Evolutionary conservation across 2,329 filamentous ascomycete species (phyloP), one percentile per base, ranked within the genome.

Genomic region (Niveomyces coronatus): DNA sequence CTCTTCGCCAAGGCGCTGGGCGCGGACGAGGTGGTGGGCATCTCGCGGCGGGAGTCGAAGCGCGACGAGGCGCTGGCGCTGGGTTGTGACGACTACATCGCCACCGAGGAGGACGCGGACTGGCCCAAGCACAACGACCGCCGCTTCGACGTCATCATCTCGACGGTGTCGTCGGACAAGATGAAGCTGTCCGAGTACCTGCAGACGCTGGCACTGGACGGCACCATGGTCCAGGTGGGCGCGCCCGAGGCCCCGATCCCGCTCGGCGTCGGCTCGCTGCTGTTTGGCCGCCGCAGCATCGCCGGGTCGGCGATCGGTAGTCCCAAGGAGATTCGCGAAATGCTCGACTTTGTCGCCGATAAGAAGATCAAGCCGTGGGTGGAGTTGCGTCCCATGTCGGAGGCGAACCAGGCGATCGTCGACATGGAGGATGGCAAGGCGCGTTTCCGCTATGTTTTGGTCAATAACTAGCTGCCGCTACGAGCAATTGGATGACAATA

Each of bases 1-100:
- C 57, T 82, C 28, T 82, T 76, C 47, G 80, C 82, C 1, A 79
- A 75, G 54, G 80, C 80, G 2, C 56, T 85, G 9, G 74, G 71
- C 9, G 74, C 71, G n/a, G 72, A 79, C 34, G 65, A 67, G 31
- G 70, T 79, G 10, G 69, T 76, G 7, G 75, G 68, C 8, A 78
- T 79, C 50, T 76, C 71, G 11, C 66, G 74, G 27, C 65, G 57
- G 14, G 57, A 54, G 5, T 56, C 52, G 39, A 80, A 79, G 62
- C 62, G 62, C 31, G 62, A 63, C 1, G 75, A 80, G 48, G 72
- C 71, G 2, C 49, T 67, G 36, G 64, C 66, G 39, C 65, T 79
- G 56, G 76, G 75, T 13, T 75, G 73, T 5, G 70, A 73, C 57
- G 66, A 50, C 60, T 62, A 61, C 44, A 60, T 62, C 31, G 57